Evolutionary conservation across 805 yeast species (phyloP).

Genomic region (Yarrowia sp.): DNA sequence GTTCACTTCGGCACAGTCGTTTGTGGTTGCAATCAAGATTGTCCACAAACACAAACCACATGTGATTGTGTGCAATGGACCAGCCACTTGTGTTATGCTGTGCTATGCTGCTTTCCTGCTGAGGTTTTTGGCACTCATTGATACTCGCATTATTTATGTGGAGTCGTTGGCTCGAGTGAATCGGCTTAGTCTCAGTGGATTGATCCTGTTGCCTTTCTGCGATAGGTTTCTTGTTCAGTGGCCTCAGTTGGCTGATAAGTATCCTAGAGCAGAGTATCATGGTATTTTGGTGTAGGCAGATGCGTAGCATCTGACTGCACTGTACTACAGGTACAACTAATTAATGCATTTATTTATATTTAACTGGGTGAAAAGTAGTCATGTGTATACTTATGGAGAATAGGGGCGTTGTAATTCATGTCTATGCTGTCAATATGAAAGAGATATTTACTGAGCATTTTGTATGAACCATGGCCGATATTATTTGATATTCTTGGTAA

Average conservation of each 20-base stretch:
- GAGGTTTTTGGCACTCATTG: constrained; percentile 39
- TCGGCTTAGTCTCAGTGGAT: constrained; percentile 73
- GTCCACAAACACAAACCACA: constrained; percentile 8
- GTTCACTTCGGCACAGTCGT: constrained; percentile 46
- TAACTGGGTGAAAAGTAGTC: too few species aligned
- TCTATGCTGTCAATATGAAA: too few species aligned
- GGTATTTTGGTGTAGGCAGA: constrained; percentile 64
- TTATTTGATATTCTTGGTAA: too few species aligned
- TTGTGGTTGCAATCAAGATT: constrained; percentile 35
- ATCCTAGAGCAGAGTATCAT: constrained; percentile 64
- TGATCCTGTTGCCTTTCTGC: constrained; percentile 62
- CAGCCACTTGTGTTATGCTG: constrained; percentile 74
- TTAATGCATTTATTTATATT: too few species aligned
- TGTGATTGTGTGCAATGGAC: constrained; percentile 63
- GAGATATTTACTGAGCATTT: too few species aligned
- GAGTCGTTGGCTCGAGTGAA: constrained; percentile 86
- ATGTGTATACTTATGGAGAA: too few species aligned
- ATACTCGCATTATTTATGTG: constrained; percentile 67
- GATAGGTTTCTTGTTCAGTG: constrained; percentile 89
- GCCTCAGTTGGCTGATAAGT: constrained; percentile 55
- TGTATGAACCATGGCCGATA: too few species aligned
- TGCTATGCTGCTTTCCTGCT: constrained; percentile 55
- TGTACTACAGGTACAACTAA: too few species aligned
- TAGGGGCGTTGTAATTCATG: too few species aligned
- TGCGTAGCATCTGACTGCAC: too few species aligned